Evolutionary conservation across 305 asterid species (phyloP).

Genomic region (Solanum hybrid): DNA sequence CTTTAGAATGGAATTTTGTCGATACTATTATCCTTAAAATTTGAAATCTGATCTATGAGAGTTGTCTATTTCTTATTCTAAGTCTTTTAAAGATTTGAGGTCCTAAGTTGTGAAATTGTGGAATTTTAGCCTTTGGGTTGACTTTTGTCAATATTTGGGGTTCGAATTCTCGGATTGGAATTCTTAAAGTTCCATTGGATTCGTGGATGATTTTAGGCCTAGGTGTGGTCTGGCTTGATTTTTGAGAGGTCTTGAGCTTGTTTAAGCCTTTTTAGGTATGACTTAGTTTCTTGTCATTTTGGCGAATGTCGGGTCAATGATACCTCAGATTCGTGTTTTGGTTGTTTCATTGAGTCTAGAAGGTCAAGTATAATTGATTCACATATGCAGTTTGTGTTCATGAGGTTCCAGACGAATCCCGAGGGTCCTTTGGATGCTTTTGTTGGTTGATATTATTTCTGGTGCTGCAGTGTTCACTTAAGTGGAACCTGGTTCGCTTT

Average conservation of each 20-base stretch:
- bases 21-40: not conserved
- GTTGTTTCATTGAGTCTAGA: not conserved
- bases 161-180: too few species aligned
- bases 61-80: too few species aligned
- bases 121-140: not conserved
- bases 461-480: not conserved
- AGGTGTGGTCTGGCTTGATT: not conserved
- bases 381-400: not conserved
- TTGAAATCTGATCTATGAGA: not conserved
- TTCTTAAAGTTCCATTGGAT: too few species aligned
- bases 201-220: not conserved
- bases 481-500: not conserved
- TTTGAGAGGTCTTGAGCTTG: not conserved
- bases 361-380: not conserved
- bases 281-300: not conserved
- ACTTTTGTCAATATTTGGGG: too few species aligned
- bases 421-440: not conserved
- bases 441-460: not conserved
- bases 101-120: not conserved
- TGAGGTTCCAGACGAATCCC: not conserved
- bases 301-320: not conserved
- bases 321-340: not conserved
- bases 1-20: not conserved
- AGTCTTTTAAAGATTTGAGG: not conserved
- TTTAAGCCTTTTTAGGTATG: not conserved